Base-by-base conservation (phyloP, 345 rosid species). In the Gynandropsis gynandra region DNA sequence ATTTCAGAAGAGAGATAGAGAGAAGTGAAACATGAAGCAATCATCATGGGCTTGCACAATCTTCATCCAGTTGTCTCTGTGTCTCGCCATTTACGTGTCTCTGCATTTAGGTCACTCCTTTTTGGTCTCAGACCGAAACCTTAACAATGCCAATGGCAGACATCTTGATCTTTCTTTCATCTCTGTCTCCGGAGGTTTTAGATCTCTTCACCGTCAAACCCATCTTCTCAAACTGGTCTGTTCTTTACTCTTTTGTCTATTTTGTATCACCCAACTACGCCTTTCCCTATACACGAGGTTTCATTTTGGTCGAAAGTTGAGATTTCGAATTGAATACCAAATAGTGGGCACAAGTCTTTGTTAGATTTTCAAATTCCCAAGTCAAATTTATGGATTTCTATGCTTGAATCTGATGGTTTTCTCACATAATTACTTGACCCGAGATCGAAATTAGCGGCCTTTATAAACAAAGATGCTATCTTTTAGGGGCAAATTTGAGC, bases 151-250 rank as follows among this genome's bases (percentile, higher is more conserved):
- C 64, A 59, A 38, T 21, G 27, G 66, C 47, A 51, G 64, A 58
- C 63, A 35, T 58, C 41, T 53, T 54, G 72, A 78, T 43, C 63
- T 76, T 54, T 71, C 72, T 60, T 84, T 88, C 51, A 62, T 88
- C 35, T 80, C 81, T 40, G 92, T 84, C 32, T 21, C 76, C 27
- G 81, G 95, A 10, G 88, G 90, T 43, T 72, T 49, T 56, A 72
- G 89, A 48, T 43, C 76, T 18, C 48, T 63, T 39, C 43, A 62
- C 33, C 64, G 49, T 0, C 94, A 81, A 63, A 67, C 55, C 52
- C 78, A 20, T 54, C 80, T 88, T 61, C 86, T 88, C 65, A 83
- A 68, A 62, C 65, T 70, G 85, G 97, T 84, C 19, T 54, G 63
- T 66, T 66, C 56, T 52, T 19, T 4, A 0, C 44, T 52, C 47